Conservation (phyloP, 129 eudicot genomes). For the Artemisia annua region DNA sequence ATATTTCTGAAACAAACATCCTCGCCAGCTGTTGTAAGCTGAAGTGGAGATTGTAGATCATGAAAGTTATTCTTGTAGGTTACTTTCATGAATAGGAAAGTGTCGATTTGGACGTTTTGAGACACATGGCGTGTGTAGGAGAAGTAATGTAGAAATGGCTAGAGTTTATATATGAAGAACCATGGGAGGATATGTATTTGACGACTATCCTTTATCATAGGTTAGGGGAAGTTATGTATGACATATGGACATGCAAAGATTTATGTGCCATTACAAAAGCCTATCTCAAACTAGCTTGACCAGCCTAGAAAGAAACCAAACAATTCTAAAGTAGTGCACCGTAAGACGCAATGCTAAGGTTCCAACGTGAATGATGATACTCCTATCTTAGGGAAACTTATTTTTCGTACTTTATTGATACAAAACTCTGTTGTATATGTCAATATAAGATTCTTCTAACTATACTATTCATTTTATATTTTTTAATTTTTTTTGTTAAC, state of each 20-base stretch:
- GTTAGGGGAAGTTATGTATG: constrained; percentile 15
- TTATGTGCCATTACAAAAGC: neutral
- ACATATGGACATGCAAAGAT: constrained; percentile 1
- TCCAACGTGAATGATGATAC: constrained; percentile 5
- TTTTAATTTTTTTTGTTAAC: too few species aligned
- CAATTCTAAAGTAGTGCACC: neutral
- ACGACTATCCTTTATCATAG: too few species aligned
- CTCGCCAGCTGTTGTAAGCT: neutral
- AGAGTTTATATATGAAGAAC: too few species aligned
- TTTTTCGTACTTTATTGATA: neutral
- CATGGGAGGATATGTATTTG: too few species aligned
- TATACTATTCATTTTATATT: too few species aligned
- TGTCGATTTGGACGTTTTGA: too few species aligned
- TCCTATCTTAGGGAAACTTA: neutral
- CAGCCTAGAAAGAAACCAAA: constrained; percentile 14
- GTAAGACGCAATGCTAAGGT: neutral
- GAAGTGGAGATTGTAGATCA: constrained; percentile 21
- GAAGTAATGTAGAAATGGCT: too few species aligned
- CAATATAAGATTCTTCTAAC: too few species aligned
- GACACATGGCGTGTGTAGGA: neutral
- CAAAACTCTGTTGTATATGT: neutral
- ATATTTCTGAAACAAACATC: too few species aligned
- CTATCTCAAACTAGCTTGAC: neutral
- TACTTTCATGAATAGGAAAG: neutral
- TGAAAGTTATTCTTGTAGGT: neutral